Percentiles rank a stretch among this genome's conserved stretches.
These are phyloP conservation scores for Tephrocybe sp. DNA, from an alignment of 768 basidiomycete genomes.

Conservation along the genomic window DNA sequence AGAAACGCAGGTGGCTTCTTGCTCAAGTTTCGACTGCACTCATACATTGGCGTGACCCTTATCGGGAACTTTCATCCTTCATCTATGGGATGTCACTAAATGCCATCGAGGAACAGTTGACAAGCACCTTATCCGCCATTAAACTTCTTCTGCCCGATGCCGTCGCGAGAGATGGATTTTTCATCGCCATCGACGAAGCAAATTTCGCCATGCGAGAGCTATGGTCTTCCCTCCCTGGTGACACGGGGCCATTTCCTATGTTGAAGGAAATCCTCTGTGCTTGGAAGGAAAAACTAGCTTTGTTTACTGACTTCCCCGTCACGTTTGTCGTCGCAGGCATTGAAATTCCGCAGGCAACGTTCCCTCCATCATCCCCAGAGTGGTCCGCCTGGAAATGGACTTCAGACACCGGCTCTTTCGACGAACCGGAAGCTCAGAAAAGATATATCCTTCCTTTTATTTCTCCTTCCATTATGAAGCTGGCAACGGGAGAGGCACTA, in stretches of 20 bases:
- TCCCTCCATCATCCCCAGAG: background rate
- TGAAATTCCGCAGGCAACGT: background rate
- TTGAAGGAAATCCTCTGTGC: background rate
- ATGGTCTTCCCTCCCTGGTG: background rate
- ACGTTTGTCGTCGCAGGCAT: constrained; percentile 3
- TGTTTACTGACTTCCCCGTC: background rate
- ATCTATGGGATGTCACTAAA: background rate
- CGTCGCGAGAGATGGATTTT: background rate
- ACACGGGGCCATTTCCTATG: background rate
- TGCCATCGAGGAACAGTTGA: background rate
- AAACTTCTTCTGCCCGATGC: background rate
- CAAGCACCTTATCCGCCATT: background rate
- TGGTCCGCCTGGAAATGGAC: background rate
- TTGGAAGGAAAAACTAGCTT: background rate
- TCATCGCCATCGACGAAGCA: background rate
- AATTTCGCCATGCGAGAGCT: background rate
- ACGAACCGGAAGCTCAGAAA: background rate
- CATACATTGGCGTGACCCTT: background rate
- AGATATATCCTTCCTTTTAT: background rate
- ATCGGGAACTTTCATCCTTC: background rate
- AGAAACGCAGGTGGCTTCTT: background rate
- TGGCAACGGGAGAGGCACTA: background rate
- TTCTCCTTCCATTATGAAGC: background rate
- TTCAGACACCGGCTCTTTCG: background rate
- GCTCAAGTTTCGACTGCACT: background rate